A percentile compares a stretch with the other conserved stretches of the same genome.
Evolutionary conservation across 768 basidiomycete species (phyloP).

Genomic region (Rhodotorula diobovata): DNA sequence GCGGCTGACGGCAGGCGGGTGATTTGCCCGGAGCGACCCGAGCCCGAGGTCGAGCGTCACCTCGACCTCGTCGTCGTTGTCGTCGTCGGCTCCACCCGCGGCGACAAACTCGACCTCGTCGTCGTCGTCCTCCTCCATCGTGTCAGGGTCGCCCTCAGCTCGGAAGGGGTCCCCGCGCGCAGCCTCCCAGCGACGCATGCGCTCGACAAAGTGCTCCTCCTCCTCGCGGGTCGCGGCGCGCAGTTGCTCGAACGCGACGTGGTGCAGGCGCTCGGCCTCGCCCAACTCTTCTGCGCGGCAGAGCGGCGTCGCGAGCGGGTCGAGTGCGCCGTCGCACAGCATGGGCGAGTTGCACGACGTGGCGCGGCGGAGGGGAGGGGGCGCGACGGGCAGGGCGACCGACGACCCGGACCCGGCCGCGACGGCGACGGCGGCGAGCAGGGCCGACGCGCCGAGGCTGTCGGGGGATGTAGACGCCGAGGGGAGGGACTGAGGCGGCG

Average conservation of each 20-base stretch:
- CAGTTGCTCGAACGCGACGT: constrained; percentile 30
- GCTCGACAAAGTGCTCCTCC: constrained; percentile 30
- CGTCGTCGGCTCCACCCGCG: no score
- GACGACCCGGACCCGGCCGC: not conserved
- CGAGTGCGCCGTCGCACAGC: not conserved
- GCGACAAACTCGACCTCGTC: not conserved
- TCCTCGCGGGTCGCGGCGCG: constrained; percentile 15
- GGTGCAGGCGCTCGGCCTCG: constrained; percentile 25
- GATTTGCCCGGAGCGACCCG: not conserved
- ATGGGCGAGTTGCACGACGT: constrained; percentile 8
- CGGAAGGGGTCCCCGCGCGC: not conserved
- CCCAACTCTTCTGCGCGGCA: not conserved
- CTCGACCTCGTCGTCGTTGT: constrained; percentile 20
- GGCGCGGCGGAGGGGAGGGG: not conserved
- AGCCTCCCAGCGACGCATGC: constrained; percentile 30
- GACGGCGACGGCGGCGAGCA: not conserved
- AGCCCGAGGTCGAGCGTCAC: constrained; percentile 11
- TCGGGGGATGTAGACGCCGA: constrained; percentile 15
- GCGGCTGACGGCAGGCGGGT: not conserved
- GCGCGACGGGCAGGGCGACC: not conserved
- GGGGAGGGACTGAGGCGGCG: not conserved
- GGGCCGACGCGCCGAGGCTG: not conserved
- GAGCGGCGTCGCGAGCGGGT: not conserved
- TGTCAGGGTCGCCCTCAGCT: not conserved
- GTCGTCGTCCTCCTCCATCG: not conserved